phyloP scores from a whole-genome alignment of 345 rosid species.

The Eucalyptus cladocalyx region DNA sequence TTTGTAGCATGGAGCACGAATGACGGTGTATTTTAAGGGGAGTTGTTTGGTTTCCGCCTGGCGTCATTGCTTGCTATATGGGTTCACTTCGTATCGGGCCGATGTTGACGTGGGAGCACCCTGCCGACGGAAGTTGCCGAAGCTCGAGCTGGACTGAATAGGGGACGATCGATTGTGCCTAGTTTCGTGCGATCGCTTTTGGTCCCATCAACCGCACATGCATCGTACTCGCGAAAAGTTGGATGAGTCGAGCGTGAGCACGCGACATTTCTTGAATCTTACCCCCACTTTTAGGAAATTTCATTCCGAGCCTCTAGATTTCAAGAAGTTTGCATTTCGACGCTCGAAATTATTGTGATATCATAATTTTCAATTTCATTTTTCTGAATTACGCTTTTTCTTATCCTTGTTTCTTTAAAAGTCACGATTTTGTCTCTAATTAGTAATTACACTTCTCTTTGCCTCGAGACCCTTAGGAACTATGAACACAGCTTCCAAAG shows the following conservation, averaged over 20 bases:
- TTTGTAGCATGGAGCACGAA: background rate
- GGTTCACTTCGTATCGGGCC: background rate
- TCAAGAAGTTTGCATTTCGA: background rate
- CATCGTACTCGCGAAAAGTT: background rate
- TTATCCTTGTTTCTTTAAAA: background rate
- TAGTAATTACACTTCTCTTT: background rate
- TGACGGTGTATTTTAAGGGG: background rate
- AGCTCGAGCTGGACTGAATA: too few species aligned
- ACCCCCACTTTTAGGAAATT: background rate
- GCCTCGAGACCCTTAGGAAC: rapidly evolving
- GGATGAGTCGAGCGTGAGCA: background rate
- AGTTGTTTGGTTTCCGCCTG: too few species aligned
- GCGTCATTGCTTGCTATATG: background rate
- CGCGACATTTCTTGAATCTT: background rate
- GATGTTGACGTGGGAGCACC: background rate
- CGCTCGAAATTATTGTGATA: background rate
- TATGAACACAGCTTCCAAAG: rapidly evolving
- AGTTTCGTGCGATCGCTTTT: background rate
- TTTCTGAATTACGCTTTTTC: background rate
- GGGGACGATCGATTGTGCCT: background rate
- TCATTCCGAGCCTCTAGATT: background rate
- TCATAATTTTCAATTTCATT: rapidly evolving
- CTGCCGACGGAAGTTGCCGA: rapidly evolving
- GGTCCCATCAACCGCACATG: background rate
- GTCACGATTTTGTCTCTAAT: background rate